These are phyloP conservation scores for Ceratobasidium sp. DNA, from an alignment of 1,284 basidiomycete species.

Conservation along the genomic window DNA sequence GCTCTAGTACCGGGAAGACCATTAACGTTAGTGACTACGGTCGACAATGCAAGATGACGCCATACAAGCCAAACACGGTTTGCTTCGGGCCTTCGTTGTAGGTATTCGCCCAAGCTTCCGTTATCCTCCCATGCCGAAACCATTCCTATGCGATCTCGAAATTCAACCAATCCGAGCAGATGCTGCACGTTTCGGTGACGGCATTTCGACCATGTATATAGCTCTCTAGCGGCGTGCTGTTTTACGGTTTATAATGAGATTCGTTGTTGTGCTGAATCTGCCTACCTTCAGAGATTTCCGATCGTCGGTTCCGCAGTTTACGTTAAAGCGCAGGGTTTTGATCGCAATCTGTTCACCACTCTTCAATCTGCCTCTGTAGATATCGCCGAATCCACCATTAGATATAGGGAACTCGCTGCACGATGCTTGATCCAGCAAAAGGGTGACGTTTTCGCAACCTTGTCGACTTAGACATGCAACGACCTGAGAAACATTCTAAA, in stretches of 20 bases:
- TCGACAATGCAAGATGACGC: too few species aligned
- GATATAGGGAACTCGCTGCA: slow-evolving; percentile 14
- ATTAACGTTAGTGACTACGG: background rate
- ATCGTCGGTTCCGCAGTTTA: background rate
- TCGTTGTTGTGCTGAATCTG: background rate
- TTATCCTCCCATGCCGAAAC: slow-evolving; percentile 1
- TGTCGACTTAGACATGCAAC: background rate
- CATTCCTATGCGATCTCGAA: background rate
- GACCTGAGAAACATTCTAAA: background rate
- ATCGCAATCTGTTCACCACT: slow-evolving; percentile 21
- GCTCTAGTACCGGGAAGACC: background rate
- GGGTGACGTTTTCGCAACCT: slow-evolving; percentile 16
- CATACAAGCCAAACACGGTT: background rate
- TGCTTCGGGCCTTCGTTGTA: background rate
- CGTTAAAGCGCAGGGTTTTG: slow-evolving; percentile 2
- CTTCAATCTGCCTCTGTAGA: slow-evolving; percentile 2
- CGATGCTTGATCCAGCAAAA: background rate
- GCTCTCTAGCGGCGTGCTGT: background rate
- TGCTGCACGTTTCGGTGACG: background rate
- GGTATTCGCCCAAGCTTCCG: background rate
- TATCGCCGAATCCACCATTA: slow-evolving; percentile 18
- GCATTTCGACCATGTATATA: slow-evolving; percentile 13
- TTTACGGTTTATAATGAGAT: background rate
- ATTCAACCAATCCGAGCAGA: background rate
- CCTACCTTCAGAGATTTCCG: background rate